A percentile compares a stretch with the other conserved stretches of the same genome.
Conservation (phyloP, 495 filamentous ascomycete genomes). For the Lasiosphaeria ovina region DNA sequence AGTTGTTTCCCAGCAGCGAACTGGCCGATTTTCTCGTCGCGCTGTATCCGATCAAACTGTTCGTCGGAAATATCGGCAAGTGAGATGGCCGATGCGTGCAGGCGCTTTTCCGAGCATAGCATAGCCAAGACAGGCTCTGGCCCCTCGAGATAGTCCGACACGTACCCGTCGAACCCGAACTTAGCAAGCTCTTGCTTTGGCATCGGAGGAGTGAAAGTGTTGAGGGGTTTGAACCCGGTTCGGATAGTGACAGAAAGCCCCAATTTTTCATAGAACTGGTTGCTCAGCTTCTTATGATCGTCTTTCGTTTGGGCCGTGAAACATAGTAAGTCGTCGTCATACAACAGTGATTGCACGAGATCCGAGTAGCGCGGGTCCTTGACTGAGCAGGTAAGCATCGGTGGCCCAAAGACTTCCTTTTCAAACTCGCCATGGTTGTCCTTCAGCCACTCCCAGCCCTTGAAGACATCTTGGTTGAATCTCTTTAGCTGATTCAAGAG, state of each 20-base stretch:
- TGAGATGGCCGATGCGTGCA: constrained; percentile 67
- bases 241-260: constrained; percentile 65
- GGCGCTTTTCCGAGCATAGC: constrained; percentile 65
- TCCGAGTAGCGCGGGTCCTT: constrained; percentile 72
- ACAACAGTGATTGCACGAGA: constrained; percentile 69
- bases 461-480: constrained; percentile 58
- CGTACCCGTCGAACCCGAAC: constrained; percentile 76
- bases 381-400: constrained; percentile 76
- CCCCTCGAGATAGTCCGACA: constrained; percentile 71
- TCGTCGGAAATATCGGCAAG: constrained; percentile 59
- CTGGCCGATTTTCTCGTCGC: constrained; percentile 42
- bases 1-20: constrained; percentile 63
- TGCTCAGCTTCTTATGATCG: constrained; percentile 70
- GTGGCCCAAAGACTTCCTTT: constrained; percentile 79
- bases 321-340: constrained; percentile 59
- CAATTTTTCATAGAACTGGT: constrained; percentile 53
- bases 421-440: constrained; percentile 70
- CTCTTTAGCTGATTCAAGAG: constrained; percentile 61
- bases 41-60: constrained; percentile 59
- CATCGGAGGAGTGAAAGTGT: constrained; percentile 53
- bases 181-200: constrained; percentile 50
- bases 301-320: constrained; percentile 72
- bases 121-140: constrained; percentile 84
- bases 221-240: constrained; percentile 47
- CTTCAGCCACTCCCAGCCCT: constrained; percentile 78